phyloP scores from a whole-genome alignment of 2,329 filamentous ascomycete species.

The Fusarium subglutinans region DNA sequence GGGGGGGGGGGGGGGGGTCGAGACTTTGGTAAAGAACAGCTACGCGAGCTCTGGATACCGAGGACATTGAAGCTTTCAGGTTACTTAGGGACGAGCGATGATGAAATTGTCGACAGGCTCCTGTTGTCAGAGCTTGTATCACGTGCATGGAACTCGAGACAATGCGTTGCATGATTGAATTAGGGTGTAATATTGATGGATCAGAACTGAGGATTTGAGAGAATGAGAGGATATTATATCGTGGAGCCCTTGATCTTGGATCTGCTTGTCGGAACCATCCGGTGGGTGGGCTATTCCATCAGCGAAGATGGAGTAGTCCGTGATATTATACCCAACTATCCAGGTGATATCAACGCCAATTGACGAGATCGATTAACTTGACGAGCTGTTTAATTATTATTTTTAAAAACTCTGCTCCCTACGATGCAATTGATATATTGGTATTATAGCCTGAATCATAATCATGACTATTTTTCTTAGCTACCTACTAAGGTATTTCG shows the following conservation, averaged over 20 bases:
- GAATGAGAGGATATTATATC: background rate
- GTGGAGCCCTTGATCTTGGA: background rate
- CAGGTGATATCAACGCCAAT: background rate
- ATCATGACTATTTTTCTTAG: background rate
- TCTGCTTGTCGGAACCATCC: background rate
- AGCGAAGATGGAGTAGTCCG: background rate
- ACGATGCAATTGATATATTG: background rate
- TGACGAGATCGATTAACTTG: background rate
- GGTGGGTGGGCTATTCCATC: background rate
- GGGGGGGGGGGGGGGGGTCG: too few relatives aligned
- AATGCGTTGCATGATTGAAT: background rate
- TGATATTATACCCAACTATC: background rate
- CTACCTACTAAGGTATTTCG: conserved; percentile 7
- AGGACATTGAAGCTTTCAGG: background rate
- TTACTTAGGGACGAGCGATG: background rate
- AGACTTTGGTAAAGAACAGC: conserved; percentile 59
- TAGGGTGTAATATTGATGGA: background rate
- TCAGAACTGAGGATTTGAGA: too few relatives aligned
- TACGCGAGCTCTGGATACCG: conserved; percentile 39
- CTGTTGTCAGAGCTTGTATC: background rate
- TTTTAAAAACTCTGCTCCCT: background rate
- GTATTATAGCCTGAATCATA: background rate
- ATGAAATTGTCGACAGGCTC: background rate
- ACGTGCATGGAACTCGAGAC: background rate
- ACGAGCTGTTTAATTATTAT: background rate